Base-by-base conservation (phyloP, 345 rosid species). In the Capsella bursapastoris region DNA sequence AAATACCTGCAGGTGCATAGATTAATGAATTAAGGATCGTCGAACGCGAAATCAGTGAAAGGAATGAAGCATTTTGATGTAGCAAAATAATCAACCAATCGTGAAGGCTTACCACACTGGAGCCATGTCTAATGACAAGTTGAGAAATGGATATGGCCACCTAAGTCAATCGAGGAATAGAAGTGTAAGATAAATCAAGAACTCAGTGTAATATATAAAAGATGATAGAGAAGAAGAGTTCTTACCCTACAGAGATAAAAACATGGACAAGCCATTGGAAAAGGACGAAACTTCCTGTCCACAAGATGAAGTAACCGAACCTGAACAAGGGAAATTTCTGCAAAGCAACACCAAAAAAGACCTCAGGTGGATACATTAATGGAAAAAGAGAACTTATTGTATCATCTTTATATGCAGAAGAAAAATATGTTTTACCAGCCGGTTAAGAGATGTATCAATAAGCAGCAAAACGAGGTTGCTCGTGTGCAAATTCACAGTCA, bases 61-160 rank as follows among this genome's bases (percentile, higher is more conserved):
- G 35, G n/a, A 63, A 63, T 18, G 61, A 60, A 49, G 41, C 53
- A 66, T 29, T 18, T 38, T 31, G 32, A 52, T 68, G 25, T 48
- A 71, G 27, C 40, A 55, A 32, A 55, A 55, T 13, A 61, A 22
- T 57, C 29, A 6, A 25, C 35, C 0, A 5, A 29, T 62, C 62
- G 59, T 22, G 55, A 57, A 70, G 59, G 50, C 82, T 31, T 80
- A 88, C 92, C 92, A 89, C 37, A 84, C 27, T 27, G 92, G 89
- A 68, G 94, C 94, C 81, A 70, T 71, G 34, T 81, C 65, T 8
- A 82, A 63, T 11, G 90, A 83, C 49, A 86, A 75, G 68, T 87
- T 85, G 15, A 91, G 88, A 76, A 87, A 91, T 55, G 90, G 87
- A 70, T 86, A 89, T 12, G 94, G 94, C 97, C 94, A 91, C 85